Conservation (phyloP, 768 basidiomycete species). For the Cystobasidiopsis lactophilus region DNA sequence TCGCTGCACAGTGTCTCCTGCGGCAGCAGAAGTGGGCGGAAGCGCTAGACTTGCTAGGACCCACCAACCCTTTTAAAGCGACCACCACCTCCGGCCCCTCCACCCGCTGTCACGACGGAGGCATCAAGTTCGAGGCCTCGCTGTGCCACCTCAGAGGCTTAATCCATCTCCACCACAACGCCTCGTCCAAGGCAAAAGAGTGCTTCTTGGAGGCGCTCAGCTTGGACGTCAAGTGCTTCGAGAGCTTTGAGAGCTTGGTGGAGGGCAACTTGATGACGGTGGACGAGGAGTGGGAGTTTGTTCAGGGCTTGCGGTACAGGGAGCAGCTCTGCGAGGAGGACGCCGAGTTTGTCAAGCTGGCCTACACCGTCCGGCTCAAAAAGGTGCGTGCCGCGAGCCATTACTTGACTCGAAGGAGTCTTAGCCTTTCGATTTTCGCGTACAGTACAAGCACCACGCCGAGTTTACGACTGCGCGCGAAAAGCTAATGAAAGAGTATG, state of each 20-base stretch:
- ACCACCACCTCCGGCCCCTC: slow-evolving; percentile 43
- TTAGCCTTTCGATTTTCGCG: neutral
- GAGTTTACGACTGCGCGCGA: slow-evolving; percentile 64
- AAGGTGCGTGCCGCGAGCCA: slow-evolving; percentile 32
- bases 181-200: slow-evolving; percentile 71
- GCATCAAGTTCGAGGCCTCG: slow-evolving; percentile 96
- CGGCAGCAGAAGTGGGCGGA: slow-evolving; percentile 80
- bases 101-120: slow-evolving; percentile 61
- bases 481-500: slow-evolving; percentile 60
- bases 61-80: slow-evolving; percentile 40
- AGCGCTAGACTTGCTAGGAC: slow-evolving; percentile 78
- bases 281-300: slow-evolving; percentile 97
- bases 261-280: slow-evolving; percentile 88
- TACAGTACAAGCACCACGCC: slow-evolving; percentile 45
- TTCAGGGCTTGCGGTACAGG: slow-evolving; percentile 57
- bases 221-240: slow-evolving; percentile 90
- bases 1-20: slow-evolving; percentile 86
- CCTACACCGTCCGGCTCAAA: slow-evolving; percentile 73
- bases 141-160: slow-evolving; percentile 88
- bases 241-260: slow-evolving; percentile 73
- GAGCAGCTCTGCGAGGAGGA: slow-evolving; percentile 60
- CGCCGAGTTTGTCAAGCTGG: slow-evolving; percentile 71
- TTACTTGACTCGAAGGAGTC: neutral
- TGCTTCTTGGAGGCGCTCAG: slow-evolving; percentile 90
- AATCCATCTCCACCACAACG: slow-evolving; percentile 80